Evolutionary conservation across 1,284 basidiomycete species (phyloP), one percentile per base, ranked within the genome.

Genomic region (Marasmius sp.): DNA sequence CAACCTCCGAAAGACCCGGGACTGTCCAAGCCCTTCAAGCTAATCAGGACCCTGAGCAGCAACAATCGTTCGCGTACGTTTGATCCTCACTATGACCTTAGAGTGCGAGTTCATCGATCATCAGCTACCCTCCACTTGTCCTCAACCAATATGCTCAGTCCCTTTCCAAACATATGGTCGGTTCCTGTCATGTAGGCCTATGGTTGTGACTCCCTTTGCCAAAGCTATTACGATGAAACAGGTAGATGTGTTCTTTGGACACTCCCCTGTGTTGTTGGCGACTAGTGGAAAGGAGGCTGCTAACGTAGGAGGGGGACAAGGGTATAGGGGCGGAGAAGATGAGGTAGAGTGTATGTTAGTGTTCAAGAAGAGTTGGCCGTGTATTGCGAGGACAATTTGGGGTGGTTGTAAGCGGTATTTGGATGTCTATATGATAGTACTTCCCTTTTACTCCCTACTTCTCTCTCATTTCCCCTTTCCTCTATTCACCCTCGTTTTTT

Each of bases 221-320:
- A 96, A 97, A 66, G 95, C 95, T 7, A 93, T 96, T 67, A 86
- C 94, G 76, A 95, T 95, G 61, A 99, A 99, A 82, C 94, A 97
- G 22, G 97, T n/a, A n/a, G n/a, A n/a, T n/a, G n/a, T n/a, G n/a
- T 98, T 98, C 92, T 97, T 97, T 73, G 97, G 97, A 63, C 92
- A 97, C 68, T 89, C 97, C 71, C 83, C 95, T 39, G 93, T 86
- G 12, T 88, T 99, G 60, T 82, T 99, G 68, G 95, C 97, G 7
- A 77, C 85, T 4, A 79, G 27, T 27, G 5, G 27, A 5, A 27
- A 27, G 27, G 27, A 27, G 27, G 2, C 5, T 2, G 5, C 27
- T 27, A 27, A 27, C 5, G 27, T 27, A 5, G 27, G 27, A 27
- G 27, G 27, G 5, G 27, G 27, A 5, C 5, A 5, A 27, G 27